These are phyloP conservation scores for Tympanopsis confertula DNA, from an alignment of 2,329 filamentous ascomycete genomes.

Conservation along the genomic window DNA sequence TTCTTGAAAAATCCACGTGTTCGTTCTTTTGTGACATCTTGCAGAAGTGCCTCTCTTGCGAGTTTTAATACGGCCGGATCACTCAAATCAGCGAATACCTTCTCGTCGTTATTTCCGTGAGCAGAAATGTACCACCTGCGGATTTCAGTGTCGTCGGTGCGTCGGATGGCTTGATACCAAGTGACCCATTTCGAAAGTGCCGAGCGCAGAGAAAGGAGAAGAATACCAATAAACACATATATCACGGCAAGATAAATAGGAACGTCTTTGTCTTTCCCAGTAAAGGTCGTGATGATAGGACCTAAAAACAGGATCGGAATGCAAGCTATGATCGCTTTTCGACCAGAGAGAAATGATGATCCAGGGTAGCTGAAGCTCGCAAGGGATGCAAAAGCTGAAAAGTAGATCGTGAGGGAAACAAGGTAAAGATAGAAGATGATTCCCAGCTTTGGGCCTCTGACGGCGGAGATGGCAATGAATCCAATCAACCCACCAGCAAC, in stretches of 20 bases:
- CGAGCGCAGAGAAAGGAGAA: constrained; percentile 29
- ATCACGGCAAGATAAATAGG: constrained; percentile 36
- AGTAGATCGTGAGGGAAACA: constrained; percentile 35
- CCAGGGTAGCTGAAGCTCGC: constrained; percentile 36
- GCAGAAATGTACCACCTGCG: constrained; percentile 4
- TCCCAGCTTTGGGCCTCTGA: constrained; percentile 24
- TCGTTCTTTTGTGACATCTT: constrained; percentile 13
- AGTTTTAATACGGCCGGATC: constrained; percentile 24
- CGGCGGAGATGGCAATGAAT: constrained; percentile 27
- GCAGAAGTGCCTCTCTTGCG: constrained; percentile 10
- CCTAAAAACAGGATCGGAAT: constrained; percentile 36
- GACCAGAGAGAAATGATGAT: constrained; percentile 36
- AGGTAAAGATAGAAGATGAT: constrained; percentile 44
- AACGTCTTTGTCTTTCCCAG: constrained; percentile 36
- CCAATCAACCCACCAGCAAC: constrained; percentile 19
- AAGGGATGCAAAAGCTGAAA: constrained; percentile 34
- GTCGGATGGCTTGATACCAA: constrained; percentile 31
- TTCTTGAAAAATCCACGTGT: constrained; percentile 27
- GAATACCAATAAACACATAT: constrained; percentile 31
- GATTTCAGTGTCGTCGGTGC: constrained; percentile 33
- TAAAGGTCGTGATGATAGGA: constrained; percentile 36
- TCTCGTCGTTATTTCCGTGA: background rate
- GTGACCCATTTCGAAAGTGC: constrained; percentile 32
- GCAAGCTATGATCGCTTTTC: constrained; percentile 33
- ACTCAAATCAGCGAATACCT: background rate